Base-by-base conservation (phyloP, 129 eudicot species). In the Lactuca saligna region DNA sequence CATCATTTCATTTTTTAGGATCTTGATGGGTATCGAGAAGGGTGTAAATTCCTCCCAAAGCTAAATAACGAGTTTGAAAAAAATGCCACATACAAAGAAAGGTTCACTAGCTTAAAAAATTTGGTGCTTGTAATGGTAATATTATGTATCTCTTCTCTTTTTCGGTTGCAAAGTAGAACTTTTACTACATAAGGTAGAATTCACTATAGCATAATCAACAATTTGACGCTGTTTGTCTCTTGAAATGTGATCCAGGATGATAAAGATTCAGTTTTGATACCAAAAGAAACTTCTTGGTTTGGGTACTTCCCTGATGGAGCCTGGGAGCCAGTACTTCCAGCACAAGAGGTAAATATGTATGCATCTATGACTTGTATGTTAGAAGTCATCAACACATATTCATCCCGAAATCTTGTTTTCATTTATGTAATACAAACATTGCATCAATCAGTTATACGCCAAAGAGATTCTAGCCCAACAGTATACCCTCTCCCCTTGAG, bases 71-170 rank as follows among this genome's bases (percentile, higher is more conserved):
- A 25, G 29, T 25, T 25, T 25, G 29, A 25, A 25, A 25, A 64
- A 58, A 89, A 86, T 33, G 67, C 88, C 32, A 84, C 86, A 7
- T 86, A 86, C 80, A 89, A 89, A 80, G 65, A 82, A 81, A 78
- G 90, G 54, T 84, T 89, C 72, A 63, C 86, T 55, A 86, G 96
- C 82, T 80, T 89, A 83, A 73, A 89, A 53, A 89, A 84, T 74
- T 63, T 89, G 62, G 96, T 89, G 66, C 96, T 89, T 72, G 86
- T 89, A 72, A 89, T 76, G 96, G 96, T 87, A 82, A 83, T 70
- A 51, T 35, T 41, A 25, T 4, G 57, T 62, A 5, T 51, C 17
- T 29, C 32, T 20, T 20, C 25, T 34, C 9, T 56, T 20, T 17
- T 20, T 6, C 11, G 34, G 34, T 6, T 8, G 25, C 58, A 16